These are phyloP conservation scores for Sugiyamaella castrensis DNA, from an alignment of 1,139 yeast species.

Conservation along the genomic window DNA sequence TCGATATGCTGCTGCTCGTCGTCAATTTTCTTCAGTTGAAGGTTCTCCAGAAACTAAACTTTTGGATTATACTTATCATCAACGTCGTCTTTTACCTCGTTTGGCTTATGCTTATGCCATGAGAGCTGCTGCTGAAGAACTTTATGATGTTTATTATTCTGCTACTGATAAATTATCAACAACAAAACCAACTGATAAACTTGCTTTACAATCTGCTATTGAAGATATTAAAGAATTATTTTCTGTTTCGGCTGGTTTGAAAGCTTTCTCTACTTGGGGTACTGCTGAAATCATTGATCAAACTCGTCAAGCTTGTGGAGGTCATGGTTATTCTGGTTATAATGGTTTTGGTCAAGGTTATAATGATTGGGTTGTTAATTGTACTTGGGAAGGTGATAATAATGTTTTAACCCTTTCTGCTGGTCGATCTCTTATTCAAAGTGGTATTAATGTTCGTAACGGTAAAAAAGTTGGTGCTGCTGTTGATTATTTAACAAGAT, in stretches of 20 bases:
- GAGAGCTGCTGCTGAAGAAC: slow-evolving; percentile 67
- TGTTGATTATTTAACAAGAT: slow-evolving; percentile 32
- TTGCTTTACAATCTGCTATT: slow-evolving; percentile 44
- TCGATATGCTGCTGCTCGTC: slow-evolving; percentile 84
- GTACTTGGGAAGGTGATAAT: slow-evolving; percentile 98
- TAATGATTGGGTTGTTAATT: slow-evolving; percentile 92
- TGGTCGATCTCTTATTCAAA: slow-evolving; percentile 50
- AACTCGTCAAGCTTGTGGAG: slow-evolving; percentile 95
- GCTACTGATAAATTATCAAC: slow-evolving; percentile 52
- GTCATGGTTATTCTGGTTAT: slow-evolving; percentile 90
- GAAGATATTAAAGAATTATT: slow-evolving; percentile 71
- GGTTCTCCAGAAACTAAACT: slow-evolving; percentile 43
- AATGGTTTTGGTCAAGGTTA: slow-evolving; percentile 87
- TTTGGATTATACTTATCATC: slow-evolving; percentile 82
- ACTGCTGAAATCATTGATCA: slow-evolving; percentile 78
- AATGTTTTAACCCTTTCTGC: slow-evolving; percentile 79
- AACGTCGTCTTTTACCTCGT: slow-evolving; percentile 76
- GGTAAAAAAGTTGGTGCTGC: slow-evolving; percentile 35
- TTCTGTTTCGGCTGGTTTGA: slow-evolving; percentile 82
- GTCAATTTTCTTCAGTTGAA: slow-evolving; percentile 65
- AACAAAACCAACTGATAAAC: slow-evolving; percentile 34
- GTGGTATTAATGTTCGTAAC: slow-evolving; percentile 33
- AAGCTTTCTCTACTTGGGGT: slow-evolving; percentile 88
- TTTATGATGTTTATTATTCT: slow-evolving; percentile 51
- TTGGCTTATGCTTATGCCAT: slow-evolving; percentile 78